phyloP scores from a whole-genome alignment of 2,329 filamentous ascomycete genomes.

The Monosporascus sp. region DNA sequence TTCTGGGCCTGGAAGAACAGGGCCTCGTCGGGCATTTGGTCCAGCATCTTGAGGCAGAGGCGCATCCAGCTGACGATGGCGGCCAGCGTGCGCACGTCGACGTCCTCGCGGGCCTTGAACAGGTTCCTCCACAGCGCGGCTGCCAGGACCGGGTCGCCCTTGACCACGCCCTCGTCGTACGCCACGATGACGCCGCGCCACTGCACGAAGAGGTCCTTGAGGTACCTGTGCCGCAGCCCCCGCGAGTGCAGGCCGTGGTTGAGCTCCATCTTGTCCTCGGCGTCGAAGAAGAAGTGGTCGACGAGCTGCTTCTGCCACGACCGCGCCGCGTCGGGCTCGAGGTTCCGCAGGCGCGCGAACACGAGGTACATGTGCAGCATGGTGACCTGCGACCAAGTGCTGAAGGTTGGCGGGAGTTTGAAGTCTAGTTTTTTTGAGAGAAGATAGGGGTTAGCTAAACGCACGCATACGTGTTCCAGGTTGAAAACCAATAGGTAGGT shows the following conservation, averaged over 20 bases:
- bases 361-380: conserved; percentile 96
- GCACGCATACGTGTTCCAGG: neutral
- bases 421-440: conserved; percentile 51
- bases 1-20: conserved; percentile 25
- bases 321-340: conserved; percentile 63
- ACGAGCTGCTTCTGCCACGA: conserved; percentile 86
- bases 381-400: conserved; percentile 91
- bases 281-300: conserved; percentile 91
- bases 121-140: conserved; percentile 90
- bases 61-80: conserved; percentile 55
- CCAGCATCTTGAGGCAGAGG: conserved; percentile 40
- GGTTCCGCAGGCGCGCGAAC: conserved; percentile 73
- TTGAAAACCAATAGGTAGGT: neutral
- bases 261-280: conserved; percentile 77
- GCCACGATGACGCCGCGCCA: conserved; percentile 84
- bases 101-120: conserved; percentile 62
- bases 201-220: conserved; percentile 88
- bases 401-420: conserved; percentile 79
- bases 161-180: conserved; percentile 75
- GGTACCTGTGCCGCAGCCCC: conserved; percentile 56
- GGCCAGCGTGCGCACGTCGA: conserved; percentile 45
- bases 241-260: conserved; percentile 65
- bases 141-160: conserved; percentile 71
- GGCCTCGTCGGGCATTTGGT: conserved; percentile 42
- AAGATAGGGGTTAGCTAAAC: neutral